Evolutionary conservation across 2,329 filamentous ascomycete species (phyloP).

Genomic region (Fusarium brevicatenulatum): DNA sequence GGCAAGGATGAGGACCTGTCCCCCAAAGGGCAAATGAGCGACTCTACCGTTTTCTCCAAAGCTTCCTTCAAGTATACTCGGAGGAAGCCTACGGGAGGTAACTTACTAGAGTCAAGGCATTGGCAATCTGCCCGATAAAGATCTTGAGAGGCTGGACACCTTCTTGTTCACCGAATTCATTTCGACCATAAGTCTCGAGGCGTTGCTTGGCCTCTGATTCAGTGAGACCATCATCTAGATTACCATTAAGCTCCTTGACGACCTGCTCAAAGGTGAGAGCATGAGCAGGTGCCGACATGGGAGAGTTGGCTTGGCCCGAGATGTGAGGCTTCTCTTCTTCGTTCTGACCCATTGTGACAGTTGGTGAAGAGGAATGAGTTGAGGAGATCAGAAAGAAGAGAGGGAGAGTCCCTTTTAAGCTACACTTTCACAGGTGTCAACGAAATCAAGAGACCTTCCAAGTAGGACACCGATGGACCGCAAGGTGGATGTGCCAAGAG

Average conservation of each 20-base stretch:
- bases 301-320: slow-evolving; percentile 39
- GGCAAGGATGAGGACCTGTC: slow-evolving; percentile 63
- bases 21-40: slow-evolving; percentile 32
- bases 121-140: slow-evolving; percentile 72
- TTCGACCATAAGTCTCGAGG: slow-evolving; percentile 67
- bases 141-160: slow-evolving; percentile 72
- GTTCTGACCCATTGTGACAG: slow-evolving; percentile 25
- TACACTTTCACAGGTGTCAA: background rate
- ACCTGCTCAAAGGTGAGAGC: slow-evolving; percentile 31
- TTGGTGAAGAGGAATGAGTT: background rate
- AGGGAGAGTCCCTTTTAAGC: slow-evolving; percentile 9
- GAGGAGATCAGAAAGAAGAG: accelerated
- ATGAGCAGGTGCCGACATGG: slow-evolving; percentile 41
- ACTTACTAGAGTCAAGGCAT: slow-evolving; percentile 73
- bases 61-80: background rate
- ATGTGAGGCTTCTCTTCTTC: slow-evolving; percentile 27
- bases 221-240: slow-evolving; percentile 29
- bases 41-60: slow-evolving; percentile 23
- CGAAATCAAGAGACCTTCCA: background rate
- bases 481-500: slow-evolving; percentile 25
- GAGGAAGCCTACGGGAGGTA: slow-evolving; percentile 1
- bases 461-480: background rate
- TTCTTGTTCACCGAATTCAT: slow-evolving; percentile 69
- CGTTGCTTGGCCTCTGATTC: slow-evolving; percentile 56
- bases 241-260: slow-evolving; percentile 24